These are phyloP conservation scores for Elsinoe fawcettii DNA, from an alignment of 2,329 filamentous ascomycete species.

Conservation along the genomic window DNA sequence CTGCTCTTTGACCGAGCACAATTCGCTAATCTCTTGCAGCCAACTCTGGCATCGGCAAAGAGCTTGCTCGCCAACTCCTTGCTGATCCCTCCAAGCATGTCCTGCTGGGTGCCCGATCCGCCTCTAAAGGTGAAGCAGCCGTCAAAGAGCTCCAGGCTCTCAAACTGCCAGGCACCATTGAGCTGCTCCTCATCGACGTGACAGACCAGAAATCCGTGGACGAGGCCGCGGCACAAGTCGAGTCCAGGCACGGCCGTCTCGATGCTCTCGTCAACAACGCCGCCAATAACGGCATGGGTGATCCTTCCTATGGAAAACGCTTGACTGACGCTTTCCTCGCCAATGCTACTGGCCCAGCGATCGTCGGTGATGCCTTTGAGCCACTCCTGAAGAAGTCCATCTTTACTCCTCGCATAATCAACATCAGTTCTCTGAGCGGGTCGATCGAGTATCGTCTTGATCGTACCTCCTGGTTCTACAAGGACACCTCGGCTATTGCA, in stretches of 20 bases:
- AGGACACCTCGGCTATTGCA: constrained; percentile 22
- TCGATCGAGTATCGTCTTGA: constrained; percentile 28
- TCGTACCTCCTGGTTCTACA: constrained; percentile 24
- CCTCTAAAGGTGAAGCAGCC: constrained; percentile 33
- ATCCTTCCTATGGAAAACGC: constrained; percentile 23
- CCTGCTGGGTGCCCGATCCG: constrained; percentile 33
- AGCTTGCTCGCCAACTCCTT: too few species aligned
- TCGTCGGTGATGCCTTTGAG: constrained; percentile 23
- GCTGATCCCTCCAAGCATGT: constrained; percentile 29
- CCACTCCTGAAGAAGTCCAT: constrained; percentile 24
- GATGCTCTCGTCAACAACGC: constrained; percentile 36
- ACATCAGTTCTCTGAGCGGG: constrained; percentile 30
- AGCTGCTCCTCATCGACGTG: constrained; percentile 24
- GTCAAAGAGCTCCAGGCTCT: constrained; percentile 22
- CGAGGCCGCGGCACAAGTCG: constrained; percentile 21
- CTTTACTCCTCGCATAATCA: constrained; percentile 26
- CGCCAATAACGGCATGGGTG: constrained; percentile 22
- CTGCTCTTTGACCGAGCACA: constrained; percentile 22
- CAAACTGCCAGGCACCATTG: constrained; percentile 20
- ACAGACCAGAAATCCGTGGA: constrained; percentile 22
- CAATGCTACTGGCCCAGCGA: constrained; percentile 23
- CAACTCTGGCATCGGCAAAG: too few species aligned
- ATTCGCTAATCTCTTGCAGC: too few species aligned
- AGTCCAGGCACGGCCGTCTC: constrained; percentile 24
- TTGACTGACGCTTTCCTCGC: constrained; percentile 24